phyloP scores from a whole-genome alignment of 495 filamentous ascomycete genomes.

The Penicillium flavigenum region DNA sequence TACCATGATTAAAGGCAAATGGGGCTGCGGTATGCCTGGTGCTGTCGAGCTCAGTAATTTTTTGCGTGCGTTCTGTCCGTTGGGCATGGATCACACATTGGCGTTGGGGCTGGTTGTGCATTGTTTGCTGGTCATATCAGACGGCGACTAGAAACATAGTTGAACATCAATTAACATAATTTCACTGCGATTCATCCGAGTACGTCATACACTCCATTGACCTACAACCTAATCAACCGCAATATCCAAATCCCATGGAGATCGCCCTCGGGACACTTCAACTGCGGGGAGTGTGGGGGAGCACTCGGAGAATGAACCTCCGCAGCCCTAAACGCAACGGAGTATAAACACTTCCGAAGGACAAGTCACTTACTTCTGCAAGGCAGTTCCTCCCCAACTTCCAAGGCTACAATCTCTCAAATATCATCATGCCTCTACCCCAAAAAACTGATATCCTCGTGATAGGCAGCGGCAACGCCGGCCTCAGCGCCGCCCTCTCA shows the following conservation, averaged over 20 bases:
- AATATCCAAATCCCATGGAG: constrained; percentile 2
- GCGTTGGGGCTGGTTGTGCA: constrained; percentile 24
- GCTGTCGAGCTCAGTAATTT: constrained; percentile 31
- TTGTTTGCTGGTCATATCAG: constrained; percentile 6
- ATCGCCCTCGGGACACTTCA: constrained; percentile 3
- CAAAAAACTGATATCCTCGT: constrained; percentile 48
- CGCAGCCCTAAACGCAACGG: constrained; percentile 2
- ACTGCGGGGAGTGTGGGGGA: constrained; percentile 17
- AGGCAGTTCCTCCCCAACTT: background rate
- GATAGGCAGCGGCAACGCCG: constrained; percentile 59
- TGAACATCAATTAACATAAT: constrained; percentile 11
- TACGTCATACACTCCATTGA: too few species aligned
- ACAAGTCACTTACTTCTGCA: background rate
- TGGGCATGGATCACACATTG: constrained; percentile 22
- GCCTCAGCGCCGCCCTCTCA: constrained; percentile 54
- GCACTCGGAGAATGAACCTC: constrained; percentile 9
- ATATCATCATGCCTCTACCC: background rate
- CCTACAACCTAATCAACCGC: background rate
- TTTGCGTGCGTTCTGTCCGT: constrained; percentile 5
- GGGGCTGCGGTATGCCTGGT: constrained; percentile 36
- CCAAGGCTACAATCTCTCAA: background rate
- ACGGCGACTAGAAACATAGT: constrained; percentile 10
- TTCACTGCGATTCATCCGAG: constrained; percentile 4
- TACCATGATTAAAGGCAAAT: background rate
- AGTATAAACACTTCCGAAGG: background rate